Conservation (phyloP, 768 basidiomycete genomes). For the Mycena latifolia region DNA sequence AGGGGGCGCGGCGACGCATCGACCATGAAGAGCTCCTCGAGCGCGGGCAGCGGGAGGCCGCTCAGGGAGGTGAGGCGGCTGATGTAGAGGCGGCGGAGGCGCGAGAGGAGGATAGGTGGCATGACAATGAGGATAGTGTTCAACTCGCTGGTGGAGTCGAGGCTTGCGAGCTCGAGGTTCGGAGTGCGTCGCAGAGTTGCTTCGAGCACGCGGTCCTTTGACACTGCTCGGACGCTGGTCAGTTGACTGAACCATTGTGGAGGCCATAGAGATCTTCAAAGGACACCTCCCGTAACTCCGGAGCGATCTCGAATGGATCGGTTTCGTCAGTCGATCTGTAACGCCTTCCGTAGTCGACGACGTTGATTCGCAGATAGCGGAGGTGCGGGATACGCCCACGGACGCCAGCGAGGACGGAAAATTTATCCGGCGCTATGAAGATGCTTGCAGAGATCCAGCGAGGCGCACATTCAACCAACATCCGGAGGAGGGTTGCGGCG, state of each 20-base stretch:
- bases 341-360: background rate
- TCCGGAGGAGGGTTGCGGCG: background rate
- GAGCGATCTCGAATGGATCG: constrained; percentile 26
- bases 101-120: constrained; percentile 6
- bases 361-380: constrained; percentile 14
- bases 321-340: background rate
- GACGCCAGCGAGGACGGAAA: background rate
- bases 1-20: background rate
- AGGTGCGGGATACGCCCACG: constrained; percentile 15
- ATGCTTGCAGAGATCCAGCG: constrained; percentile 19
- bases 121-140: too few relatives aligned
- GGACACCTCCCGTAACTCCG: constrained; percentile 10
- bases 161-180: constrained; percentile 14
- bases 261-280: constrained; percentile 18
- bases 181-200: background rate
- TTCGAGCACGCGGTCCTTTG: rapidly evolving
- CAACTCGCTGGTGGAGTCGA: background rate
- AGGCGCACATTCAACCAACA: background rate
- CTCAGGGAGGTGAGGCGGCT: background rate
- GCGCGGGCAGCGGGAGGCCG: background rate
- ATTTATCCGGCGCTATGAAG: background rate
- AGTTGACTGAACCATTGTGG: constrained; percentile 16
- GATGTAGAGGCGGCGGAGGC: constrained; percentile 18
- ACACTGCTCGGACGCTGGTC: background rate
- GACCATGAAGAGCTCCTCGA: constrained; percentile 13